Percentiles rank a stretch among this genome's conserved stretches.
Conservation (phyloP, 2,329 filamentous ascomycete genomes). For the Dothideomycetes sp. region DNA sequence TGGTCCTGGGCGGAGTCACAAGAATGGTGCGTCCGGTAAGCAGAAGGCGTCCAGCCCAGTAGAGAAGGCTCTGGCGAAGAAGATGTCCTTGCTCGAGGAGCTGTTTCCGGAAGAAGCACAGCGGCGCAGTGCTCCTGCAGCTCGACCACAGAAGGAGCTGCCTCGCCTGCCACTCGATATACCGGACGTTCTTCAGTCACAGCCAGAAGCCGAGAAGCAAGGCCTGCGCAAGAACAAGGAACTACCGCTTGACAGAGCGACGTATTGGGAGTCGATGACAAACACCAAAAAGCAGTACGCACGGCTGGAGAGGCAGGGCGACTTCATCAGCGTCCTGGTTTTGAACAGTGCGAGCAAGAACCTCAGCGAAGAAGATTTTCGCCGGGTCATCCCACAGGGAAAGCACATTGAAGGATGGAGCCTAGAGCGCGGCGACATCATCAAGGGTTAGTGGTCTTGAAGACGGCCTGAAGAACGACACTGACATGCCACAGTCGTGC, state of each 20-base stretch:
- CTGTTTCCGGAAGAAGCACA: slow-evolving; percentile 44
- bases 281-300: slow-evolving; percentile 10
- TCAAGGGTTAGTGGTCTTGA: slow-evolving; percentile 8
- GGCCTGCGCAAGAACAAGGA: background rate
- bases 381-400: slow-evolving; percentile 51
- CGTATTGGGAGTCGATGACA: background rate
- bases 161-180: slow-evolving; percentile 16
- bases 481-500: no score
- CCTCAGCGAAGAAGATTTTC: slow-evolving; percentile 59
- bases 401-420: slow-evolving; percentile 56
- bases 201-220: background rate
- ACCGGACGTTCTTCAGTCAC: background rate
- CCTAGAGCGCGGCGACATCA: slow-evolving; percentile 42
- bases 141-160: slow-evolving; percentile 18
- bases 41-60: no score
- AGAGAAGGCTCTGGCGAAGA: slow-evolving; percentile 9
- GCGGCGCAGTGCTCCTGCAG: slow-evolving; percentile 13
- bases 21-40: no score
- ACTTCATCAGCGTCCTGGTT: slow-evolving; percentile 37
- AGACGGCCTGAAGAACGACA: slow-evolving; percentile 8
- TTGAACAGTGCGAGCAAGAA: slow-evolving; percentile 48
- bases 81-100: slow-evolving; percentile 33
- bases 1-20: no score
- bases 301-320: slow-evolving; percentile 15
- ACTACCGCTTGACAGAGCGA: background rate